A percentile compares a stretch with the other conserved stretches of the same genome.
Conservation (phyloP, 192 early-diverging fungal genomes). For the Pecoramyces ruminantium region DNA sequence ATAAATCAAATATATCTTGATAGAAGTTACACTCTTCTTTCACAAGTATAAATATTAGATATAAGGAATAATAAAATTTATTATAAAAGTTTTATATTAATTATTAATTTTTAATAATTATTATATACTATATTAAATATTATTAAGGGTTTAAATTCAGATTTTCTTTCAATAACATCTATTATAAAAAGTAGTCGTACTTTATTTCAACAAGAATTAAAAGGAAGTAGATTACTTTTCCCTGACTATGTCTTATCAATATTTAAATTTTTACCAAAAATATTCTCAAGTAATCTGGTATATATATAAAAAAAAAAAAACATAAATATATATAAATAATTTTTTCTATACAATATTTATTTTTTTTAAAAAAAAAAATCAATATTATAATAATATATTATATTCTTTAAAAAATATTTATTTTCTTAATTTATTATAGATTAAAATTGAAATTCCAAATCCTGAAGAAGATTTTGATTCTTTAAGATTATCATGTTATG, state of each 20-base stretch:
- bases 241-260: constrained; percentile 42
- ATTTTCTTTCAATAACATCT: constrained; percentile 38
- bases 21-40: constrained; percentile 48
- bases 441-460: background rate
- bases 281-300: background rate
- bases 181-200: constrained; percentile 43
- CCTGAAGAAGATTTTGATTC: background rate
- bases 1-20: constrained; percentile 53
- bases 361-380: too few relatives aligned
- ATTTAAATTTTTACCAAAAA: background rate
- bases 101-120: background rate
- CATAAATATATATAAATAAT: too few relatives aligned
- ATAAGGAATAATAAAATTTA: too few relatives aligned
- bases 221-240: constrained; percentile 53
- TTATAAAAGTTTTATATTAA: background rate
- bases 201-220: constrained; percentile 46
- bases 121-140: background rate
- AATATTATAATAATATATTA: too few relatives aligned
- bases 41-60: constrained; percentile 10
- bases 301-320: background rate
- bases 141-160: constrained; percentile 28
- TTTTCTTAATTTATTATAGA: too few relatives aligned
- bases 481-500: background rate
- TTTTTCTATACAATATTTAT: too few relatives aligned
- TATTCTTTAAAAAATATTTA: too few relatives aligned